Evolutionary conservation across 2,329 filamentous ascomycete genomes (phyloP), one percentile per base, ranked within the genome.

Genomic region (Colletotrichum sansevieriae): DNA sequence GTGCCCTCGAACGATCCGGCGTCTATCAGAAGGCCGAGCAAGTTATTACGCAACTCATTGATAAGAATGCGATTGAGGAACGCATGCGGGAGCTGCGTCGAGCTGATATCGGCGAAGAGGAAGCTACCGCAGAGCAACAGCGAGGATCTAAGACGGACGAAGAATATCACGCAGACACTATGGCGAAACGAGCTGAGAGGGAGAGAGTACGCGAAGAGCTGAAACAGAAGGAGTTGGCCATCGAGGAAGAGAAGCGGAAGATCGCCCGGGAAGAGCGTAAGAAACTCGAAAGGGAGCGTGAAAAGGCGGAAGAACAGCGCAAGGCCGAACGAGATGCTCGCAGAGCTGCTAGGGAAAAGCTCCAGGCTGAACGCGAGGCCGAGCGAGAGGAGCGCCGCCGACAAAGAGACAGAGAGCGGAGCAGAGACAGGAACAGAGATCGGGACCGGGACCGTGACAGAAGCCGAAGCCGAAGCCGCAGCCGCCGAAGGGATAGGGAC

Each of bases 1-100:
- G 93, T 65, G 91, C 91, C 1, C 87, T 93, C 18, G 92, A 95
- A 74, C 88, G 93, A 70, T 91, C 89, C 20, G 91, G 91, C 29
- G 88, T 94, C 33, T 96, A 95, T 74, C 88, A 91, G 68, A 88
- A 88, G 73, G 91, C 91, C 0, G 88, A 92, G 73, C 84, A 86
- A 8, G 87, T 90, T 57, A 89, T 71, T 56, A 87, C 90, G 68
- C 82, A 86, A 33, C 83, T 94, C 68, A 91, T 95, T 66, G 88
- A 92, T 74, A 84, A 90, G 54, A 82, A 83, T 10, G 86, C 89
- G 29, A 93, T 94, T 67, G 90, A 94, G 75, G 82, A 85, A 29
- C 88, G 88, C 57, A 89, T 95, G 75, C 88, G 92, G 69, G 87
- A 90, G 71, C 85, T 92, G 57, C 86, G 92, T 25, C 83, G 85